These are phyloP conservation scores for Dendrobium chrysotoxum DNA, from an alignment of 106 monocot species.

Conservation along the genomic window DNA sequence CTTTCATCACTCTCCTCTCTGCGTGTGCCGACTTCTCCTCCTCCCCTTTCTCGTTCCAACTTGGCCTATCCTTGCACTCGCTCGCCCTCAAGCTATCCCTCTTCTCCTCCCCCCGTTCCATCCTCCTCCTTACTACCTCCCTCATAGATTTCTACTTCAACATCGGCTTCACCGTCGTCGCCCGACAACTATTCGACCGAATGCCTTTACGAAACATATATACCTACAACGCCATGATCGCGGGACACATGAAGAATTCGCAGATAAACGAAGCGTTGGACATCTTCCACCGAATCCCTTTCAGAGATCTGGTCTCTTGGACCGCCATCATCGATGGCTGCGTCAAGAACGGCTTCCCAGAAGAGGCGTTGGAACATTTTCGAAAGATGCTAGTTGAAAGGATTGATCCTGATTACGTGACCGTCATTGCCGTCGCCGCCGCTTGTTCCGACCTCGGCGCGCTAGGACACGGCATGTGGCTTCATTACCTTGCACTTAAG, in stretches of 20 bases:
- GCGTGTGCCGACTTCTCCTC: slow-evolving; percentile 27
- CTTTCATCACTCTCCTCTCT: slow-evolving; percentile 34
- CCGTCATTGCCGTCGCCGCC: slow-evolving; percentile 22
- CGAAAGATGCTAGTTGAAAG: slow-evolving; percentile 18
- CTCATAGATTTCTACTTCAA: slow-evolving; percentile 29
- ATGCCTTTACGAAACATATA: slow-evolving; percentile 27
- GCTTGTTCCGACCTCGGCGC: slow-evolving; percentile 40
- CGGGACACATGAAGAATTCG: slow-evolving; percentile 30
- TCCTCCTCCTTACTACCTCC: slow-evolving; percentile 26
- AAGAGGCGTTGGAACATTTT: slow-evolving; percentile 39
- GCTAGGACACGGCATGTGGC: slow-evolving; percentile 39
- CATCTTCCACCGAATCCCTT: slow-evolving; percentile 20
- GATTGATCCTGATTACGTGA: slow-evolving; percentile 46
- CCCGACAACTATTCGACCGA: slow-evolving; percentile 39
- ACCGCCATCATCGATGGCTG: slow-evolving; percentile 48
- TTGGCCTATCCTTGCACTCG: slow-evolving; percentile 23
- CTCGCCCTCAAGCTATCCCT: slow-evolving; percentile 20
- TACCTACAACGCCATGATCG: slow-evolving; percentile 43
- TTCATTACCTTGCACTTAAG: slow-evolving; percentile 25
- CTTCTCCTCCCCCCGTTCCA: background rate
- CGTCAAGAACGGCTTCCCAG: slow-evolving; percentile 39
- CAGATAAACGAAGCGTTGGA: slow-evolving; percentile 19
- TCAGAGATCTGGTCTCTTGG: slow-evolving; percentile 37
- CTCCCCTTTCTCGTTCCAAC: slow-evolving; percentile 14
- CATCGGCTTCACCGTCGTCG: slow-evolving; percentile 15